Percentiles rank a stretch among this genome's conserved stretches.
These are phyloP conservation scores for Xylaria bambusicola DNA, from an alignment of 495 filamentous ascomycete species.

Conservation along the genomic window DNA sequence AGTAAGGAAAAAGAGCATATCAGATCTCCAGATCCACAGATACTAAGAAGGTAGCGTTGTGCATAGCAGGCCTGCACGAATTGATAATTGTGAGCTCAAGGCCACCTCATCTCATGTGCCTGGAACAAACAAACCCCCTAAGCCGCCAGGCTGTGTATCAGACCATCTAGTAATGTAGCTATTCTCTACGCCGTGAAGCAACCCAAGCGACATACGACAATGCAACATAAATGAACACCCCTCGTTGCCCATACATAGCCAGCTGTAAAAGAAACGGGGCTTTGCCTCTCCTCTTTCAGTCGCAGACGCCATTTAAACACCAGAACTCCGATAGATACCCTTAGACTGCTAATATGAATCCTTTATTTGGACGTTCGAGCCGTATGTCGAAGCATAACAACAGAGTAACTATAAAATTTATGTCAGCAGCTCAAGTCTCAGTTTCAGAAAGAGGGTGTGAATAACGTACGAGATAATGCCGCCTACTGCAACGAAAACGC, in stretches of 20 bases:
- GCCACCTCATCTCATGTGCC: neutral
- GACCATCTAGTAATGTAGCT: neutral
- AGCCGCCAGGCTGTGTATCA: neutral
- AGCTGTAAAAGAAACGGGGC: too few species aligned
- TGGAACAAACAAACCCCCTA: neutral
- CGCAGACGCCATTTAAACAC: constrained; percentile 4
- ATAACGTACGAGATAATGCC: constrained; percentile 55
- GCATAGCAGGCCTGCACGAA: neutral
- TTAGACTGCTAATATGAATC: neutral
- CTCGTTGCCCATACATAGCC: too few species aligned
- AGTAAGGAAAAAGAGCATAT: too few species aligned
- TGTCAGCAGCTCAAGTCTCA: constrained; percentile 7
- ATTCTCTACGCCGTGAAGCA: neutral
- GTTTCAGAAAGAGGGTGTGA: neutral
- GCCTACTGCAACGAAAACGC: constrained; percentile 55
- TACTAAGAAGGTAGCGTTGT: too few species aligned
- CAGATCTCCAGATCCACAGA: too few species aligned
- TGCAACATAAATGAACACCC: neutral
- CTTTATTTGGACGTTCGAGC: constrained; percentile 16
- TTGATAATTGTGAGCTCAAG: too few species aligned
- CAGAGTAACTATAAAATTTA: constrained; percentile 45
- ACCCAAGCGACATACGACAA: neutral
- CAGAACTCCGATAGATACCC: constrained; percentile 11
- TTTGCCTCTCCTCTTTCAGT: neutral
- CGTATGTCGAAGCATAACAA: constrained; percentile 49